Conservation (phyloP, 495 filamentous ascomycete species). For the Pyronema domesticum region DNA sequence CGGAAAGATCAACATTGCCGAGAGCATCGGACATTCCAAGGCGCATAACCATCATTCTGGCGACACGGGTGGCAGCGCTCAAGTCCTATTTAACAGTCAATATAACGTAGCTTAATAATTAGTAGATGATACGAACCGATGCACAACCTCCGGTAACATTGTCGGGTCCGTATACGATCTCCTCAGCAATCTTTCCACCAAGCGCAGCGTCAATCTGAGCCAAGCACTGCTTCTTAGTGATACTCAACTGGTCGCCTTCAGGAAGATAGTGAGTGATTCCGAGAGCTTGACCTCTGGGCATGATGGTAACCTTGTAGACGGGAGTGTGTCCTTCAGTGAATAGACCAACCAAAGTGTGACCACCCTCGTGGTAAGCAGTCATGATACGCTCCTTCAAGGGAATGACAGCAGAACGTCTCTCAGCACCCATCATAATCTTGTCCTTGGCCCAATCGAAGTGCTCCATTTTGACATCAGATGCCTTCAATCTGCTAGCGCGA, state of each 20-base stretch:
- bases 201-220: constrained; percentile 65
- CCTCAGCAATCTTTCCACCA: constrained; percentile 88
- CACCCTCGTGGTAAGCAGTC: constrained; percentile 95
- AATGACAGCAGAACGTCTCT: constrained; percentile 72
- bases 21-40: constrained; percentile 78
- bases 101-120: constrained; percentile 1
- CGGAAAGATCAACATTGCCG: constrained; percentile 71
- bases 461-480: constrained; percentile 47
- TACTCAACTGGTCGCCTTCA: constrained; percentile 76
- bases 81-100: constrained; percentile 47
- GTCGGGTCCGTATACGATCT: constrained; percentile 74
- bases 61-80: constrained; percentile 53
- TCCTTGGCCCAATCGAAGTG: constrained; percentile 98
- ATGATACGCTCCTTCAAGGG: constrained; percentile 68
- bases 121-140: constrained; percentile 34
- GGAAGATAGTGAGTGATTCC: constrained; percentile 72
- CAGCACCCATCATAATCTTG: constrained; percentile 93
- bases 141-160: constrained; percentile 72
- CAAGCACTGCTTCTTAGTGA: constrained; percentile 52
- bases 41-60: constrained; percentile 68
- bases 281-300: constrained; percentile 69
- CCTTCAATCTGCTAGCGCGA: constrained; percentile 66
- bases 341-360: constrained; percentile 77
- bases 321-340: constrained; percentile 52
- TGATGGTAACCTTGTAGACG: constrained; percentile 91